A percentile compares a stretch with the other conserved stretches of the same genome.
These are phyloP conservation scores for Globisporangium uncinulatum DNA, from an alignment of 352 stramenopile species.

Conservation along the genomic window DNA sequence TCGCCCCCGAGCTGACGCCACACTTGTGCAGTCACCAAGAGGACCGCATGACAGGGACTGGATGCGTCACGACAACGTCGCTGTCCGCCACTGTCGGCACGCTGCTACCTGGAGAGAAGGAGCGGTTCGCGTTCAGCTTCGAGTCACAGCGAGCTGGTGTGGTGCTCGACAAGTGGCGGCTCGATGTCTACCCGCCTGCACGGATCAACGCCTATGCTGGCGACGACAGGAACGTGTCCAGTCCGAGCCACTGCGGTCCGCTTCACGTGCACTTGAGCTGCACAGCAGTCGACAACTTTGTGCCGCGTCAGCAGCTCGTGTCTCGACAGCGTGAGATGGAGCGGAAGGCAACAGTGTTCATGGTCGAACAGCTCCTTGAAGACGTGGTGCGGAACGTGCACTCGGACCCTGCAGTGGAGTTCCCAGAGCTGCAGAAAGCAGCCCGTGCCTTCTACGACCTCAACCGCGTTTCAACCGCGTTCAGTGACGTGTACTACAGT, in stretches of 20 bases:
- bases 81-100: conserved; percentile 41
- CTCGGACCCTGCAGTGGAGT: conserved; percentile 19
- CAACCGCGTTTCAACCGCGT: conserved; percentile 7
- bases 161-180: conserved; percentile 66
- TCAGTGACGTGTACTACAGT: conserved; percentile 35
- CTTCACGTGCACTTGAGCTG: conserved; percentile 42
- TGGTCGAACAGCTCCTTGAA: conserved; percentile 51
- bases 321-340: conserved; percentile 14
- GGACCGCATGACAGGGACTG: not conserved
- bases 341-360: conserved; percentile 27
- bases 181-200: conserved; percentile 51
- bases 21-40: conserved; percentile 20
- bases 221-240: not conserved
- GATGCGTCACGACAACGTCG: conserved; percentile 21
- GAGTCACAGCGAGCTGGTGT: conserved; percentile 32
- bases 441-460: conserved; percentile 6
- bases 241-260: not conserved
- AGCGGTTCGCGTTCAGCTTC: conserved; percentile 65
- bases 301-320: conserved; percentile 21
- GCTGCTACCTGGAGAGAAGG: conserved; percentile 43
- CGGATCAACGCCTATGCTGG: conserved; percentile 1
- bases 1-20: conserved; percentile 14
- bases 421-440: conserved; percentile 26
- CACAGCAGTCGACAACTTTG: conserved; percentile 60
- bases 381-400: conserved; percentile 39